These are phyloP conservation scores for Aspergillus ostianus DNA, from an alignment of 495 filamentous ascomycete genomes.

Conservation along the genomic window DNA sequence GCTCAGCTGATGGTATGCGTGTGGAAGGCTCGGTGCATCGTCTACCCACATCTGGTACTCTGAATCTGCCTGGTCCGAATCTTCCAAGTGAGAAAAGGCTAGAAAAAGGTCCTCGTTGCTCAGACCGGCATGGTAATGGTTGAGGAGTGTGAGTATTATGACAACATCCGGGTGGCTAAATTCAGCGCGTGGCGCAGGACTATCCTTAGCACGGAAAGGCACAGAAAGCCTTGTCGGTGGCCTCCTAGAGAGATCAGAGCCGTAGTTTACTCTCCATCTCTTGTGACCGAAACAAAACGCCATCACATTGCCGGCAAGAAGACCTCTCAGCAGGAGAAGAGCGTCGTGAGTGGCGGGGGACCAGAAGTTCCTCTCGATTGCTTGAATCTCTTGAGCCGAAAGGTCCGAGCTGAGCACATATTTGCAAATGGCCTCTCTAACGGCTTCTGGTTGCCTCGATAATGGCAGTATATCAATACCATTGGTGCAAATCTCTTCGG, in stretches of 20 bases:
- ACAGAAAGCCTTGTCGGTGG: conserved; percentile 58
- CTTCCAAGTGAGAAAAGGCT: conserved; percentile 48
- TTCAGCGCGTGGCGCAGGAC: conserved; percentile 60
- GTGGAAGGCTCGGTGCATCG: conserved; percentile 33
- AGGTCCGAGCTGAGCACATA: conserved; percentile 42
- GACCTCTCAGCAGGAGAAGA: conserved; percentile 58
- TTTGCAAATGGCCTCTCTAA: conserved; percentile 35
- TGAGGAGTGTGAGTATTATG: conserved; percentile 63
- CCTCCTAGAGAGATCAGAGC: conserved; percentile 32
- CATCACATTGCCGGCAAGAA: conserved; percentile 58
- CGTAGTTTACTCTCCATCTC: conserved; percentile 46
- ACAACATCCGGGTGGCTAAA: conserved; percentile 73
- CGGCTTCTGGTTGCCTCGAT: conserved; percentile 25
- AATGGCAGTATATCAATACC: conserved; percentile 17
- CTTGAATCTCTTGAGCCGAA: conserved; percentile 25
- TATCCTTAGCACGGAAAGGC: conserved; percentile 68
- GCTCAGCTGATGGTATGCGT: conserved; percentile 42
- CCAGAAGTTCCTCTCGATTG: conserved; percentile 39
- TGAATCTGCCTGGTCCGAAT: conserved; percentile 52
- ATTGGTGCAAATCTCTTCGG: conserved; percentile 16
- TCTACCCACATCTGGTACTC: conserved; percentile 57
- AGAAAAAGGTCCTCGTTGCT: conserved; percentile 48
- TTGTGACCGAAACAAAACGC: conserved; percentile 55
- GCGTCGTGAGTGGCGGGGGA: conserved; percentile 29
- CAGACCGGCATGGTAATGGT: conserved; percentile 69